phyloP scores from a whole-genome alignment of 345 rosid genomes.

The Streptanthus diversifolius region DNA sequence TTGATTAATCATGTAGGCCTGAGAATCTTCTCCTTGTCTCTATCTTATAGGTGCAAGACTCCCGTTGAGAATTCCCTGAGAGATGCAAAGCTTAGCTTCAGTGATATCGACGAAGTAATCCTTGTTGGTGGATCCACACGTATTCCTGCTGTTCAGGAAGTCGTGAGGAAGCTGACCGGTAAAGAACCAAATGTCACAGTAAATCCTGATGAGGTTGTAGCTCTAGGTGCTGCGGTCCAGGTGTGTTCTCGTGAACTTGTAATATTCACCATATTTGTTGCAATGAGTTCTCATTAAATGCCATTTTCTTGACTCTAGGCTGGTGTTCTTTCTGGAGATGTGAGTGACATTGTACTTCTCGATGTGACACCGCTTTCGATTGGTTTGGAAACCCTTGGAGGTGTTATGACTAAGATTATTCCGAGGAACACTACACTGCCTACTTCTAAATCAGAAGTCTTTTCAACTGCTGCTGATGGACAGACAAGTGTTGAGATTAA shows the following conservation, averaged over 20 bases:
- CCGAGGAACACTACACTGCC: slow-evolving; percentile 92
- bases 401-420: slow-evolving; percentile 96
- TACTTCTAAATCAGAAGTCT: slow-evolving; percentile 95
- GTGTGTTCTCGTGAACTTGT: slow-evolving; percentile 32
- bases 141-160: slow-evolving; percentile 93
- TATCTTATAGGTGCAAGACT: slow-evolving; percentile 58
- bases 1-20: not conserved
- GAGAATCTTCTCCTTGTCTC: not conserved
- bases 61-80: slow-evolving; percentile 84
- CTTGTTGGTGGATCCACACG: slow-evolving; percentile 99
- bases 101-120: slow-evolving; percentile 87
- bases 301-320: slow-evolving; percentile 46
- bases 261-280: not conserved
- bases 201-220: slow-evolving; percentile 98
- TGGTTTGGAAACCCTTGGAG: slow-evolving; percentile 95
- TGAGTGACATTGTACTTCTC: slow-evolving; percentile 86
- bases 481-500: slow-evolving; percentile 97
- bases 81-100: slow-evolving; percentile 83
- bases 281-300: not conserved
- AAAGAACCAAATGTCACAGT: slow-evolving; percentile 96
- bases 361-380: slow-evolving; percentile 85
- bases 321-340: slow-evolving; percentile 94
- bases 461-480: slow-evolving; percentile 99
- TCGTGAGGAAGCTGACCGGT: slow-evolving; percentile 84
- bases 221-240: slow-evolving; percentile 99